These are phyloP conservation scores for Cryptococcus sp. DNA, from an alignment of 1,284 basidiomycete species.

Conservation along the genomic window DNA sequence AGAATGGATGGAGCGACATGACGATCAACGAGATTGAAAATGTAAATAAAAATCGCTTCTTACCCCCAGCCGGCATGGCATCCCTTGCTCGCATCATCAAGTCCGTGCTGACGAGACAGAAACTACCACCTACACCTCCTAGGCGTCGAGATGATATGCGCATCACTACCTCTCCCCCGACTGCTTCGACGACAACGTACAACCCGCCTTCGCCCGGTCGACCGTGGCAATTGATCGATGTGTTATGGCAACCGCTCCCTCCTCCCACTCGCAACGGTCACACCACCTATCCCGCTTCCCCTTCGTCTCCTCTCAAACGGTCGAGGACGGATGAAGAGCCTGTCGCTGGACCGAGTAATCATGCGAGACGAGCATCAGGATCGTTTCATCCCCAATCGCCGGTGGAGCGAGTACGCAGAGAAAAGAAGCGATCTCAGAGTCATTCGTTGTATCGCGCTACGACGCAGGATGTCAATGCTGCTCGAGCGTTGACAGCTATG, in stretches of 20 bases:
- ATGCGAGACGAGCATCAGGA: conserved; percentile 6
- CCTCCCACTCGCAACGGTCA: conserved; percentile 32
- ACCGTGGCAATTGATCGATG: conserved; percentile 42
- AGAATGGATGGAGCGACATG: conserved; percentile 42
- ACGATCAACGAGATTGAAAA: conserved; percentile 42
- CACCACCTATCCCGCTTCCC: conserved; percentile 17
- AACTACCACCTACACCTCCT: conserved; percentile 9
- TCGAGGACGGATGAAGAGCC: conserved; percentile 10
- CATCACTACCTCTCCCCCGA: conserved; percentile 8
- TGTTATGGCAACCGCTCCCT: conserved; percentile 43
- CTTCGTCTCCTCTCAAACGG: conserved; percentile 28
- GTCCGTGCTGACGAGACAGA: conserved; percentile 2
- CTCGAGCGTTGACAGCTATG: conserved; percentile 40
- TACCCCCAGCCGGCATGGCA: not conserved
- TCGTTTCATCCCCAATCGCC: conserved; percentile 14
- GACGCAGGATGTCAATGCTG: conserved; percentile 43
- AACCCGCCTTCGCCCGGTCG: conserved; percentile 40
- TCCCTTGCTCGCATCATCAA: not conserved
- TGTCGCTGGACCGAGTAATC: not conserved
- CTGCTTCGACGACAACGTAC: conserved; percentile 20
- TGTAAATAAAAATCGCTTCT: conserved; percentile 27
- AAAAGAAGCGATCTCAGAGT: conserved; percentile 38
- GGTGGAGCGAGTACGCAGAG: conserved; percentile 1
- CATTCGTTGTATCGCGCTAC: conserved; percentile 34
- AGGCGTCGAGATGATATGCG: conserved; percentile 1